These are phyloP conservation scores for Candida rishiriensis DNA, from an alignment of 805 yeast genomes.

Conservation along the genomic window DNA sequence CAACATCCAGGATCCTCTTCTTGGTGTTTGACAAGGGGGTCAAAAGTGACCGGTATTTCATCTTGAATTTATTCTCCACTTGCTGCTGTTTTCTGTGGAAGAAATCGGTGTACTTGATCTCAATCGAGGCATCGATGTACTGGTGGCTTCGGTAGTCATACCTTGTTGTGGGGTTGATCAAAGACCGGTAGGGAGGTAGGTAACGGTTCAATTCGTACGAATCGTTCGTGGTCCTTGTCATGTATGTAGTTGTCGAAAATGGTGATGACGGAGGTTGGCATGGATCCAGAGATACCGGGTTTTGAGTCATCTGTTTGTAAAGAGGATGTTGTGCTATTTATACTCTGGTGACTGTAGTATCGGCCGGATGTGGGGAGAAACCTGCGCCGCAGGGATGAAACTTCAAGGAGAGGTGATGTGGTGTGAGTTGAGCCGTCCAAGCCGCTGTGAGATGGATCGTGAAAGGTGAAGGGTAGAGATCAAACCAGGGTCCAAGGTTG, in stretches of 20 bases:
- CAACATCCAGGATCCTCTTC: conserved; percentile 34
- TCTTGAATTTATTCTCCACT: conserved; percentile 28
- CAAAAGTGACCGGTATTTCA: conserved; percentile 45
- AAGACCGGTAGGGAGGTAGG: conserved; percentile 51
- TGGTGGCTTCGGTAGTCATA: conserved; percentile 49
- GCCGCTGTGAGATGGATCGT: too few relatives aligned
- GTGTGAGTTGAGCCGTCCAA: too few relatives aligned
- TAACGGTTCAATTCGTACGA: conserved; percentile 24
- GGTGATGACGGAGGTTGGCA: too few relatives aligned
- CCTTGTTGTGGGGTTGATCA: conserved; percentile 42
- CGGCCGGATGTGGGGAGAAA: too few relatives aligned
- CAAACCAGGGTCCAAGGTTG: too few relatives aligned
- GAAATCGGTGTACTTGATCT: conserved; percentile 13
- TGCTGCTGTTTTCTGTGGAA: conserved; percentile 7
- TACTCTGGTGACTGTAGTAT: too few relatives aligned
- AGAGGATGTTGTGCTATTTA: too few relatives aligned
- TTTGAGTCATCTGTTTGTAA: too few relatives aligned
- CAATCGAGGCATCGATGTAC: conserved; percentile 26
- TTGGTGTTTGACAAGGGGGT: conserved; percentile 28
- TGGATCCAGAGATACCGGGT: too few relatives aligned
- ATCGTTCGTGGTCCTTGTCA: conserved; percentile 2
- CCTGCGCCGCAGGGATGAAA: too few relatives aligned
- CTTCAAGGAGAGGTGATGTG: too few relatives aligned
- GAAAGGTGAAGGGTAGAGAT: too few relatives aligned
- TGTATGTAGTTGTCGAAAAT: not conserved